Evolutionary conservation across 345 rosid species (phyloP).

Genomic region (Acer saccharum): DNA sequence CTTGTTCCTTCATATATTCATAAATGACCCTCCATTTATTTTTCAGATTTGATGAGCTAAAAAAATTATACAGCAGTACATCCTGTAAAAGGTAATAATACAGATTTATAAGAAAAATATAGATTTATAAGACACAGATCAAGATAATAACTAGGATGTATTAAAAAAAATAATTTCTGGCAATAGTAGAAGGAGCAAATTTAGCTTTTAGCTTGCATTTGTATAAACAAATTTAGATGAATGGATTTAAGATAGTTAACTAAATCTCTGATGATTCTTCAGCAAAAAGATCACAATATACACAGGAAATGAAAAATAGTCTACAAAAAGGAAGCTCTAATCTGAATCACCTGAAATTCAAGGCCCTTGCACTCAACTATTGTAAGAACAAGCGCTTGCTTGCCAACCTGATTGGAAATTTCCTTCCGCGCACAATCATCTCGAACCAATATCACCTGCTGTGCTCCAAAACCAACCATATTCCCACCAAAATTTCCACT

Average conservation of each 20-base stretch:
- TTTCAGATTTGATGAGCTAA: conserved; percentile 46
- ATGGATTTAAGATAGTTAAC: neutral
- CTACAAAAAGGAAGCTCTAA: neutral
- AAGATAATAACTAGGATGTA: neutral
- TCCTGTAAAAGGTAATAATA: conserved; percentile 30
- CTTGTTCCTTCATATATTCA: conserved; percentile 39
- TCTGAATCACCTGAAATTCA: conserved; percentile 47
- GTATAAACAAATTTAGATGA: neutral
- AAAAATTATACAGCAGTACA: conserved; percentile 53
- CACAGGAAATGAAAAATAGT: neutral
- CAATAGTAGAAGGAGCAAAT: neutral
- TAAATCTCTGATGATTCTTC: neutral
- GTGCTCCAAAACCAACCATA: conserved; percentile 52
- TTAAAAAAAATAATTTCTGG: neutral
- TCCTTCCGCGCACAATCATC: conserved; percentile 40
- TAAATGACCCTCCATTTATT: conserved; percentile 56
- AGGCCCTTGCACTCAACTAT: conserved; percentile 52
- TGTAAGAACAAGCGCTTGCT: conserved; percentile 54
- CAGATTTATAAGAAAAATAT: neutral
- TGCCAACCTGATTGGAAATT: conserved; percentile 35
- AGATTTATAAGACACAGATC: neutral
- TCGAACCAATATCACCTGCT: conserved; percentile 52
- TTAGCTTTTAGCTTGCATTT: neutral
- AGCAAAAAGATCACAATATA: neutral
- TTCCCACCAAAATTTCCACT: conserved; percentile 13